Base-by-base conservation (phyloP, 2,329 filamentous ascomycete species). In the Bipolaris oryzae region DNA sequence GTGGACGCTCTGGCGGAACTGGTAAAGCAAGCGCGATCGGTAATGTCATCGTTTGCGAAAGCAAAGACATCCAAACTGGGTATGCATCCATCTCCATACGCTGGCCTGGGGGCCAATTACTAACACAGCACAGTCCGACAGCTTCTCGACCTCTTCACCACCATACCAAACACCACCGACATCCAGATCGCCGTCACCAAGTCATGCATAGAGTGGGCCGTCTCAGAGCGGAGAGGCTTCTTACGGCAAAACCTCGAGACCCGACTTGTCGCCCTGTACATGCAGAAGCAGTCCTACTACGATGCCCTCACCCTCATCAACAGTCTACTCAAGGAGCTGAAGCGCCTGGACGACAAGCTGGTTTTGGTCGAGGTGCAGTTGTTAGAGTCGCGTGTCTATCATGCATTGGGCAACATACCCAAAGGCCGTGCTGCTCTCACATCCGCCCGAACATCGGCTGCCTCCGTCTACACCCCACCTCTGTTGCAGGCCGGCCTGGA, bases 121-220 rank as follows among this genome's bases (percentile, higher is more conserved):
- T 67, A 53, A 70, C 41, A 3, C 7, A 7, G 47, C 50, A 61
- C 67, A 97, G 95, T 99, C 68, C 94, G 95, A 69, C 92, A 97
- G 80, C 87, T 99, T 23, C 90, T 99, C 77, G 95, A 99, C 78
- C 88, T 97, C 77, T 95, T 98, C 83, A 87, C 90, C 71, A 86
- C 90, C 72, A 97, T 98, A 70, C 95, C 96, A 72, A 90, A 97
- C 80, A 95, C 92, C 69, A 90, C 90, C 82, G 95, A 99, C 76
- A 91, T 89, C 75, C 95, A 99, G 81, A 92, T 96, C 77, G 82
- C 88, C 76, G 92, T 97, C 71, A 99, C 95, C 73, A 96, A 96
- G 80, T 96, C 95, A 80, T 98, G 92, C 82, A 99, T 99, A 87
- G 94, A 98, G 81, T 99, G 95, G 95, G 95, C 95, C 46, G 91